Percentiles rank a stretch among this genome's conserved stretches.
Evolutionary conservation across 2,329 filamentous ascomycete species (phyloP).

Genomic region (Verticillium klebahnii): DNA sequence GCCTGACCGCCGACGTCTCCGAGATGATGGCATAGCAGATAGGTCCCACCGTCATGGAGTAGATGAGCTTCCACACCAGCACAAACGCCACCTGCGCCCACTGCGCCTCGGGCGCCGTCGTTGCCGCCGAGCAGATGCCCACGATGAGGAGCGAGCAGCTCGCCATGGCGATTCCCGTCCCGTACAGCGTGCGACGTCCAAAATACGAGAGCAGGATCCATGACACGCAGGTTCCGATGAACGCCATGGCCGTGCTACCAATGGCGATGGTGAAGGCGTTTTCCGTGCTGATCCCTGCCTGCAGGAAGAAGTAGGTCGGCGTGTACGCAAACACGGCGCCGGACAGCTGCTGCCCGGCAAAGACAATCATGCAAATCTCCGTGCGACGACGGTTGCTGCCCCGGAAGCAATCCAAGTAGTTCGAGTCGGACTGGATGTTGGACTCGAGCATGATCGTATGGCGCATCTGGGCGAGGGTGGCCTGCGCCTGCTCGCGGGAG

Average conservation of each 20-base stretch:
- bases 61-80: slow-evolving; percentile 37
- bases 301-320: slow-evolving; percentile 41
- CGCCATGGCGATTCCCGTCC: slow-evolving; percentile 30
- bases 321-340: slow-evolving; percentile 35
- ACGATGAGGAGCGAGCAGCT: slow-evolving; percentile 34
- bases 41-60: slow-evolving; percentile 37
- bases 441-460: slow-evolving; percentile 35
- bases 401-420: slow-evolving; percentile 43
- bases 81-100: slow-evolving; percentile 35
- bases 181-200: slow-evolving; percentile 37
- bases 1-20: slow-evolving; percentile 32
- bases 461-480: slow-evolving; percentile 20
- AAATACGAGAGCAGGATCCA: slow-evolving; percentile 35
- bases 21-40: slow-evolving; percentile 32
- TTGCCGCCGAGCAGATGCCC: slow-evolving; percentile 32
- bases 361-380: slow-evolving; percentile 35
- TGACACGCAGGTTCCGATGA: slow-evolving; percentile 33
- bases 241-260: slow-evolving; percentile 32
- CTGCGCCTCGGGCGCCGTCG: slow-evolving; percentile 25
- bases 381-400: slow-evolving; percentile 38
- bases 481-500: slow-evolving; percentile 9
- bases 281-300: slow-evolving; percentile 32
- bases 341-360: slow-evolving; percentile 35
- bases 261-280: slow-evolving; percentile 36
- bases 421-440: slow-evolving; percentile 30